These are phyloP conservation scores for Podila epicladia DNA, from an alignment of 192 early-diverging fungal genomes.

Conservation along the genomic window DNA sequence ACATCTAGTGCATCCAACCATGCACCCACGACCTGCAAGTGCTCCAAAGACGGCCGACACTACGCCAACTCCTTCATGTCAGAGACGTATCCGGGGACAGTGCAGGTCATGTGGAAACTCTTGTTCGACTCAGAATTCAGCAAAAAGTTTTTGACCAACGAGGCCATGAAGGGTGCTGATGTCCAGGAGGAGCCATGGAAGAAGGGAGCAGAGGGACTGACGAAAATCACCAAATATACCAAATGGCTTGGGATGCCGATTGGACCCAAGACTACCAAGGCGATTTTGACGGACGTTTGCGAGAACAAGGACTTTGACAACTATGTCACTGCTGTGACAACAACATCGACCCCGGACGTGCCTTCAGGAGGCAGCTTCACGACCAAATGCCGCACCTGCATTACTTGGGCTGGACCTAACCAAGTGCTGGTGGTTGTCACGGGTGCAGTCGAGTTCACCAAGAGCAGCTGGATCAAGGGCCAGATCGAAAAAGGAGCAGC, in stretches of 20 bases:
- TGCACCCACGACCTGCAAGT: constrained; percentile 58
- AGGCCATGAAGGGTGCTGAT: constrained; percentile 60
- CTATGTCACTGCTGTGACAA: constrained; percentile 57
- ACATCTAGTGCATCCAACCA: not conserved
- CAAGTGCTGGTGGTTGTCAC: constrained; percentile 59
- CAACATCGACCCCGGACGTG: constrained; percentile 66
- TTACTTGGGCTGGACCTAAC: constrained; percentile 58
- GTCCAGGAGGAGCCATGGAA: constrained; percentile 31
- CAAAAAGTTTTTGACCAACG: constrained; percentile 53
- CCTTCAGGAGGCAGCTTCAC: constrained; percentile 63
- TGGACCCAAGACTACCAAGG: constrained; percentile 67
- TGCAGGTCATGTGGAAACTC: constrained; percentile 63
- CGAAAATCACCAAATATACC: constrained; percentile 29
- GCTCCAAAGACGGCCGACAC: constrained; percentile 54
- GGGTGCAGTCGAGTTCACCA: constrained; percentile 61
- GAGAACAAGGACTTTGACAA: constrained; percentile 57
- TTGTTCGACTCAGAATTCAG: constrained; percentile 61
- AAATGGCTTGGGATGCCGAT: constrained; percentile 31
- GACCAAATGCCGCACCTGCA: constrained; percentile 65
- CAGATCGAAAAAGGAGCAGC: constrained; percentile 49
- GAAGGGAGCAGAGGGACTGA: constrained; percentile 16
- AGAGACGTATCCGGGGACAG: constrained; percentile 54
- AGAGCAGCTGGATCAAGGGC: constrained; percentile 63
- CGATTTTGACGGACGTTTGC: constrained; percentile 59
- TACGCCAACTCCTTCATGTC: constrained; percentile 56